phyloP scores from a whole-genome alignment of 2,329 filamentous ascomycete genomes.

The Colletotrichum endophyticum region DNA sequence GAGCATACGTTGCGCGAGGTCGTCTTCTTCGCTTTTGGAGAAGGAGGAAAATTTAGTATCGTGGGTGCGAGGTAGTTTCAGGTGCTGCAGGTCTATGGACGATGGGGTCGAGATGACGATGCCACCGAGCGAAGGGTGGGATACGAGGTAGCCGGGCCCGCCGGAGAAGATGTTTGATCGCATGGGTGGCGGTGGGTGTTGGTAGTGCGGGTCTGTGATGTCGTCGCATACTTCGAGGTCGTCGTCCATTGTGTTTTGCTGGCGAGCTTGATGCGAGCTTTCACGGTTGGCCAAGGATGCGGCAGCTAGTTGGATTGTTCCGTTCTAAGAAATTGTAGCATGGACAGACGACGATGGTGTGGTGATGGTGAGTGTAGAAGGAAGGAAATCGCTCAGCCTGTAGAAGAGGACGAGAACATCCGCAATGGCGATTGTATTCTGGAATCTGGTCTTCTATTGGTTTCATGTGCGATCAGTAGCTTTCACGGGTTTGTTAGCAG shows the following conservation, averaged over 20 bases:
- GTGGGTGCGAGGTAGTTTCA: not conserved
- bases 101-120: not conserved
- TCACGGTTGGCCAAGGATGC: no score
- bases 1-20: not conserved
- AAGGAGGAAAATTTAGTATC: not conserved
- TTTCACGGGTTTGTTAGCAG: not conserved
- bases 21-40: not conserved
- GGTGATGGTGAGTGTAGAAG: no score
- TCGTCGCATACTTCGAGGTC: not conserved
- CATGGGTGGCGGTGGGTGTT: not conserved
- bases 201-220: not conserved
- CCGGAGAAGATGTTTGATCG: not conserved
- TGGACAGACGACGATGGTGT: no score
- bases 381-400: no score
- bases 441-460: no score
- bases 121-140: not conserved
- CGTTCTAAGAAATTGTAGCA: no score
- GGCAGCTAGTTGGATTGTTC: no score
- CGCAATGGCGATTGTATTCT: rapidly evolving
- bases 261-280: no score
- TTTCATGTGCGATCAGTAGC: no score
- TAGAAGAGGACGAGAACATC: no score
- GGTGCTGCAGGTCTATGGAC: not conserved
- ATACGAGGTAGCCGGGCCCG: not conserved
- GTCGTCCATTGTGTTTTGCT: not conserved